phyloP scores from a whole-genome alignment of 2,329 filamentous ascomycete genomes.

The Aspergillus pseudoviridinutans region DNA sequence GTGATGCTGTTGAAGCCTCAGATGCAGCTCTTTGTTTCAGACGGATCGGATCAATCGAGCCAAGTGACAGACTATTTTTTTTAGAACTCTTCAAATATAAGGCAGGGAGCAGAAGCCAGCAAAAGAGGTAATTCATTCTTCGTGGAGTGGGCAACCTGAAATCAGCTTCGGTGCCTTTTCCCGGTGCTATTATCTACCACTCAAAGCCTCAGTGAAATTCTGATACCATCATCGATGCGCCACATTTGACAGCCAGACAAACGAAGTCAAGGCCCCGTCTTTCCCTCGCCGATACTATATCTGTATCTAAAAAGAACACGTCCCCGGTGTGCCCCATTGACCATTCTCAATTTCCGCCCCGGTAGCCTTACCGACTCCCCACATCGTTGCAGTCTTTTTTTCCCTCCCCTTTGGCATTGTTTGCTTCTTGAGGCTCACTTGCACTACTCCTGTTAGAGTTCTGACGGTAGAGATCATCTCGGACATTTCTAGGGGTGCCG shows the following conservation, averaged over 20 bases:
- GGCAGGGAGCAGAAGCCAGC: neutral
- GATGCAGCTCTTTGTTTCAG: neutral
- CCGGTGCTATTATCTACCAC: neutral
- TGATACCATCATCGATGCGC: neutral
- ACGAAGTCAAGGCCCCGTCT: neutral
- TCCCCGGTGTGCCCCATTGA: slow-evolving; percentile 5
- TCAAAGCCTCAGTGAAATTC: neutral
- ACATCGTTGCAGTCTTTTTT: neutral
- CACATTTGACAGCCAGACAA: neutral
- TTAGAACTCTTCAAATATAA: neutral
- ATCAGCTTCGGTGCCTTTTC: neutral
- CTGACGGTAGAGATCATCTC: neutral
- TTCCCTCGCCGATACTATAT: neutral
- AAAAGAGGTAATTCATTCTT: neutral
- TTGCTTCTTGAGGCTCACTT: neutral
- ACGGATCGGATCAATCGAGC: neutral
- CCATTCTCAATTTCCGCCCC: slow-evolving; percentile 10
- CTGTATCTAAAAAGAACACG: slow-evolving; percentile 4
- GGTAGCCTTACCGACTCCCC: slow-evolving; percentile 11
- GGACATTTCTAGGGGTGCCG: neutral
- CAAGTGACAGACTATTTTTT: neutral
- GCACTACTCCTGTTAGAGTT: neutral
- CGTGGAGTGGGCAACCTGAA: neutral
- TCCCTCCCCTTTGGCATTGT: neutral
- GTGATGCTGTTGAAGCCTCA: neutral